phyloP scores from a whole-genome alignment of 164 flowering plant species.

The Akebia trifoliata region DNA sequence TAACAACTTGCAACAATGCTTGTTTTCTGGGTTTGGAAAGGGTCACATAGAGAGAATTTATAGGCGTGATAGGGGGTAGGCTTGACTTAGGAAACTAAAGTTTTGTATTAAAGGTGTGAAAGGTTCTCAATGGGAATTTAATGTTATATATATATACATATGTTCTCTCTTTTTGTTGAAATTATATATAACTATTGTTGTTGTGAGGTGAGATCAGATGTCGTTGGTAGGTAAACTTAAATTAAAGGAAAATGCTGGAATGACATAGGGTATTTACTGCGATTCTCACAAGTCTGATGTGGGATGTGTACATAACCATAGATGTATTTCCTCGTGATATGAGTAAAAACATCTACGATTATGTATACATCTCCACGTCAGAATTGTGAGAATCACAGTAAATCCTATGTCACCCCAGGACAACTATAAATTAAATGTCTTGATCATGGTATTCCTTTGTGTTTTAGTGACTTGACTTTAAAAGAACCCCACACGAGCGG shows the following conservation, averaged over 20 bases:
- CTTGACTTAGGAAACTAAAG: constrained; percentile 3
- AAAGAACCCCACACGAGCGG: neutral
- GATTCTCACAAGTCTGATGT: too few relatives aligned
- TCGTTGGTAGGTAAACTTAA: too few relatives aligned
- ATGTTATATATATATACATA: too few relatives aligned
- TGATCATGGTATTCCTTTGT: constrained; percentile 9
- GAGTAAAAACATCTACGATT: too few relatives aligned
- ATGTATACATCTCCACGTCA: too few relatives aligned
- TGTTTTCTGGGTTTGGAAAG: neutral
- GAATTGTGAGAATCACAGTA: too few relatives aligned
- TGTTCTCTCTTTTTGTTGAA: constrained; percentile 3
- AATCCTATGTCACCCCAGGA: too few relatives aligned
- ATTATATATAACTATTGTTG: neutral
- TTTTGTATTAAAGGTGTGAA: neutral
- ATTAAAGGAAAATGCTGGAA: too few relatives aligned
- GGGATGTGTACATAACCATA: too few relatives aligned
- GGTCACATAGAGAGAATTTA: neutral
- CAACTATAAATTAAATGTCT: too few relatives aligned
- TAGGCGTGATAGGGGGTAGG: neutral
- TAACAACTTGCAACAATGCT: neutral
- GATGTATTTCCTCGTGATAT: too few relatives aligned
- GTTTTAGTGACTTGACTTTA: neutral
- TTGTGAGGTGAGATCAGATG: neutral
- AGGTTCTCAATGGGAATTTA: neutral
- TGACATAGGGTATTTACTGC: too few relatives aligned